phyloP scores from a whole-genome alignment of 2,329 filamentous ascomycete genomes.

The Bipolaris cookei region DNA sequence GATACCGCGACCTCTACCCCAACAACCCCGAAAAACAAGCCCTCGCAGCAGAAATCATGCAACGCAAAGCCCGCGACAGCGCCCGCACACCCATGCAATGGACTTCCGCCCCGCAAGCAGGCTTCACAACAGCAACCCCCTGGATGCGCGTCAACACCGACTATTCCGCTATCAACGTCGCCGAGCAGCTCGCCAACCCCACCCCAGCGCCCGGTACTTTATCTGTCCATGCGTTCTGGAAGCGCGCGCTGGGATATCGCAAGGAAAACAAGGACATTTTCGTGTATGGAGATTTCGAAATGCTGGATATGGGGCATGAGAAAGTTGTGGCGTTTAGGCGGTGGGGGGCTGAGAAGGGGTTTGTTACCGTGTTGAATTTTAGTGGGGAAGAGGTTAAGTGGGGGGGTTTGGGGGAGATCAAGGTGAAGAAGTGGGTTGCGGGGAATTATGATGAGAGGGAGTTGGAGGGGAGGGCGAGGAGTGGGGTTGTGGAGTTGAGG shows the following conservation, averaged over 20 bases:
- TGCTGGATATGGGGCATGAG: conserved; percentile 57
- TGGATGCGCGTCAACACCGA: conserved; percentile 68
- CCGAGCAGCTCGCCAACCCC: conserved; percentile 54
- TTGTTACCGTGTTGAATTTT: conserved; percentile 45
- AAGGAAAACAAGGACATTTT: conserved; percentile 66
- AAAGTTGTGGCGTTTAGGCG: conserved; percentile 42
- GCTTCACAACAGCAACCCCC: conserved; percentile 65
- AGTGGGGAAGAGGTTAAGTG: conserved; percentile 39
- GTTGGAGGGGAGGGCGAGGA: conserved; percentile 24
- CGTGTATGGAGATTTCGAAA: conserved; percentile 65
- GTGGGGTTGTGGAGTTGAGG: conserved; percentile 33
- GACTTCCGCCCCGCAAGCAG: conserved; percentile 61
- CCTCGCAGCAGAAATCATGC: conserved; percentile 52
- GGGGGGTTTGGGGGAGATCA: conserved; percentile 34
- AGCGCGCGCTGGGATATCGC: conserved; percentile 59
- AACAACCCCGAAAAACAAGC: conserved; percentile 35
- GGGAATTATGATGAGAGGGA: conserved; percentile 46
- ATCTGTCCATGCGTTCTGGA: conserved; percentile 68
- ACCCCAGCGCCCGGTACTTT: conserved; percentile 40
- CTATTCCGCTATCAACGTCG: conserved; percentile 63
- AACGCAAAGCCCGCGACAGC: conserved; percentile 69
- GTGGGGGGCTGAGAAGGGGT: conserved; percentile 37
- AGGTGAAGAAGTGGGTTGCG: conserved; percentile 45
- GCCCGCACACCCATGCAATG: conserved; percentile 73
- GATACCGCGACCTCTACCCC: conserved; percentile 41